Evolutionary conservation across 441 rosid genomes (phyloP), one percentile per base, ranked within the genome.

Genomic region (Corymbia calophylla): DNA sequence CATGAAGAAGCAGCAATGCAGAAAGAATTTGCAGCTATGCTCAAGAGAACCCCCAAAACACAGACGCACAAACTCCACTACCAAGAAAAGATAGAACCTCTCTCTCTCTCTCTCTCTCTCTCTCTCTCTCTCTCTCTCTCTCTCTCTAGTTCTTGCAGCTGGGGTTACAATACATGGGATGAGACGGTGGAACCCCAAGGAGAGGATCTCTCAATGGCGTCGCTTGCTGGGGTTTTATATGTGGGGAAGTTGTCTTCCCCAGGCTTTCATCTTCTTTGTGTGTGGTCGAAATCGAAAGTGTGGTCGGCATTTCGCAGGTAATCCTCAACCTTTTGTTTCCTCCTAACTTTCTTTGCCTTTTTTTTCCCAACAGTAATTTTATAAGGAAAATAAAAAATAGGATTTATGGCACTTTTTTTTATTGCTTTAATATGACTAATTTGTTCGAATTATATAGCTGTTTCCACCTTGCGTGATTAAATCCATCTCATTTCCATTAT

Each of bases 1-100:
- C 99, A 97, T 97, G 90, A 32, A 14, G 53, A 48, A 88, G 55
- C 91, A 73, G 91, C 88, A 92, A 90, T 90, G 93, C 64, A 89
- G 91, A 77, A 21, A 39, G 84, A 91, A 88, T 8, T 80, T 53
- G 89, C 92, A 53, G 88, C 70, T 56, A 88, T 39, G 64, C 70
- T 56, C 89, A 8, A 87, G 89, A 77, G 90, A 87, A 80, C 86
- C 87, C 87, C 86, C 86, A 25, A n/a, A 77, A 77, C 51, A 11
- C 51, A 23, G 51, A 73, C 48, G 2, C 80, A 87, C 89, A 53
- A 53, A 87, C 91, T 53, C 47, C 23, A 73, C 55, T 9, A 70
- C 0, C 13, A 39, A 39, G 44, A 58, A 25, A 58, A 54, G 64
- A 53, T 18, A 49, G 39, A 53, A n/a, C 27, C n/a, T 17, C 54